Base-by-base conservation (phyloP, 2,329 filamentous ascomycete species). In the Epichloe sibirici region DNA sequence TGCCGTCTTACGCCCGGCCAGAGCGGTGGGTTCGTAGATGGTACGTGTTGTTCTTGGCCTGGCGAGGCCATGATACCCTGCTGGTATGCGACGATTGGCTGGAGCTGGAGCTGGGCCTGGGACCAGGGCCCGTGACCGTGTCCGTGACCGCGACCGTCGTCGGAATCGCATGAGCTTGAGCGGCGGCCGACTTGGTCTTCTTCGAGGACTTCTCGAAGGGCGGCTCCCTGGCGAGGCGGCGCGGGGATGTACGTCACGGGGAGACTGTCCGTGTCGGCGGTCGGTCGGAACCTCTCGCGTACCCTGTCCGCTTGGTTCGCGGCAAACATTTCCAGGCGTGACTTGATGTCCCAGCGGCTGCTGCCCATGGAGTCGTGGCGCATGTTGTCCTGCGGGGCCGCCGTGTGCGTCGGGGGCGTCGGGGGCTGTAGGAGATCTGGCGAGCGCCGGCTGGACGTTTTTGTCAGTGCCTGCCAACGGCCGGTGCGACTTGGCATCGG, bases 201-300 rank as follows among this genome's bases (percentile, higher is more conserved):
- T 54, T 81, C 77, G 2, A 81, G 64, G 7, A 82, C 69, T 51
- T 76, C 72, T n/a, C 75, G 74, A 4, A 83, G 63, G 46, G 78
- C 76, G 0, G 75, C 73, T 5, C 79, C 78, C 53, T 73, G 70
- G n/a, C 81, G 73, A 38, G 75, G 73, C 17, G 81, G 81, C 1
- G 81, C 79, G 3, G 81, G 81, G 13, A 85, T 82, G 7, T 82
- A 74, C 17, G 72, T 79, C 1, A 81, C 74, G 1, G 80, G 79
- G 17, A 84, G 66, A 55, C 73, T 75, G 21, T 76, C 75, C 2
- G 74, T 78, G 57, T 78, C 74, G 0, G 74, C 71, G 0, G 73
- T 74, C 9, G 79, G 74, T 11, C 75, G 71, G 46, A 81, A 71
- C 53, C 70, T 74, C 51, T 83, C 80, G 9, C 79, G 71, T 5